Conservation (phyloP, 2,329 filamentous ascomycete species). For the Neofusicoccum laricinum region DNA sequence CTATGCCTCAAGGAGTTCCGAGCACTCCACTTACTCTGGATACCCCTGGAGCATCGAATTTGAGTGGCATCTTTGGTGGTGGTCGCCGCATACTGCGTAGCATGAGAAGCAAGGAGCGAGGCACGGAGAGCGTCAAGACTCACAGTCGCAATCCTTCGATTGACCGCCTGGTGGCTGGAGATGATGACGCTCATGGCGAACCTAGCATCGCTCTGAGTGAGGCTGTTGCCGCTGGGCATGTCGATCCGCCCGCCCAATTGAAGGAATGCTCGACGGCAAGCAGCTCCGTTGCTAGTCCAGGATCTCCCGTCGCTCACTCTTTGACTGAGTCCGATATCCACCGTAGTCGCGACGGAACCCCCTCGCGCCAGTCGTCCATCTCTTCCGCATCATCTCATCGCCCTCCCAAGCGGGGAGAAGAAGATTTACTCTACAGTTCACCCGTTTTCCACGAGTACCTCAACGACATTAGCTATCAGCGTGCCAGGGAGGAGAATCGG, state of each 20-base stretch:
- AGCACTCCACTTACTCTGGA: conserved; percentile 44
- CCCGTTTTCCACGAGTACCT: conserved; percentile 18
- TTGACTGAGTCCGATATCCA: conserved; percentile 20
- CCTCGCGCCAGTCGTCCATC: conserved; percentile 38
- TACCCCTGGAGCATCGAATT: conserved; percentile 39
- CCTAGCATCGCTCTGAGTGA: conserved; percentile 64
- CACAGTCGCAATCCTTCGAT: conserved; percentile 58
- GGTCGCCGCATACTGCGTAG: conserved; percentile 47
- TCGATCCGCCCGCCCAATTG: conserved; percentile 50
- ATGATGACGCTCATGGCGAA: conserved; percentile 59
- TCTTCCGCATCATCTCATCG: conserved; percentile 36
- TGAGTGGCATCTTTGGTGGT: conserved; percentile 46
- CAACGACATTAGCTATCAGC: conserved; percentile 31
- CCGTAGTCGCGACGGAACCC: conserved; percentile 22
- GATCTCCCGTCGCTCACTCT: conserved; percentile 38
- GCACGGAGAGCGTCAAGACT: conserved; percentile 46
- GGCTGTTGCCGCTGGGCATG: conserved; percentile 59
- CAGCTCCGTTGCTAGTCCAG: conserved; percentile 40
- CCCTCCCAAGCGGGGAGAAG: conserved; percentile 8
- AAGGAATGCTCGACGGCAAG: conserved; percentile 36
- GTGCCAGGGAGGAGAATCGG: conserved; percentile 38
- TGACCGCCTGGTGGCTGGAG: conserved; percentile 57
- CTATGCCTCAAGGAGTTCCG: conserved; percentile 42
- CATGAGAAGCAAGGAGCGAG: conserved; percentile 40
- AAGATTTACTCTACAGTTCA: conserved; percentile 4